Evolutionary conservation across 163 green algal genomes (phyloP).

Genomic region (Chlorella variabilis): DNA sequence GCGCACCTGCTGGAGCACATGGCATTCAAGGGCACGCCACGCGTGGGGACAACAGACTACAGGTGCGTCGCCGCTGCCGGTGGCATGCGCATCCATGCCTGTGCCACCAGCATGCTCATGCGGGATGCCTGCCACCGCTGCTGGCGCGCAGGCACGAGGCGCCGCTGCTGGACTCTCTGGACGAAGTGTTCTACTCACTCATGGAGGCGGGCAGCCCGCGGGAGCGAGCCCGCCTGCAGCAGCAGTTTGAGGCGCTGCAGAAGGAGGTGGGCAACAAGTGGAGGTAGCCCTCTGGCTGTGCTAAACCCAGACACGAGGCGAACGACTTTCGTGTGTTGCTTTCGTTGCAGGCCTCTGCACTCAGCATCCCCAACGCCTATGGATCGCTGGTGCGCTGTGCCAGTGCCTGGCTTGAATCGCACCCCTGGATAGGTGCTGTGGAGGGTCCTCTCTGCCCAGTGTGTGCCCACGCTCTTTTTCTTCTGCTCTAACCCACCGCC

Average conservation of each 20-base stretch:
- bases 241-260: slow-evolving; percentile 45
- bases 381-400: slow-evolving; percentile 59
- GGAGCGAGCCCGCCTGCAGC: slow-evolving; percentile 21
- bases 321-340: not conserved
- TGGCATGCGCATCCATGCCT: too few relatives aligned
- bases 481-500: too few relatives aligned
- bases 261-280: slow-evolving; percentile 21
- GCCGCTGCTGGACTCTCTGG: slow-evolving; percentile 75
- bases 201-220: slow-evolving; percentile 36
- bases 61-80: too few relatives aligned
- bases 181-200: slow-evolving; percentile 85
- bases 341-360: slow-evolving; percentile 42
- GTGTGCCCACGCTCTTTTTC: too few relatives aligned
- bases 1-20: slow-evolving; percentile 94
- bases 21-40: slow-evolving; percentile 88
- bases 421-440: too few relatives aligned
- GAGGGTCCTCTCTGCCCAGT: too few relatives aligned
- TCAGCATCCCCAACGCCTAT: slow-evolving; percentile 83
- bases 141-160: slow-evolving; percentile 59
- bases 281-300: too few relatives aligned
- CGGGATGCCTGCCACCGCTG: too few relatives aligned
- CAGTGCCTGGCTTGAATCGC: not conserved
- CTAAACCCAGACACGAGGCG: too few relatives aligned
- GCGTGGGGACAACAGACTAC: slow-evolving; percentile 79
- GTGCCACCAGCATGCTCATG: too few relatives aligned